phyloP scores from a whole-genome alignment of 352 stramenopile genomes.

The Globisporangium middletonii region DNA sequence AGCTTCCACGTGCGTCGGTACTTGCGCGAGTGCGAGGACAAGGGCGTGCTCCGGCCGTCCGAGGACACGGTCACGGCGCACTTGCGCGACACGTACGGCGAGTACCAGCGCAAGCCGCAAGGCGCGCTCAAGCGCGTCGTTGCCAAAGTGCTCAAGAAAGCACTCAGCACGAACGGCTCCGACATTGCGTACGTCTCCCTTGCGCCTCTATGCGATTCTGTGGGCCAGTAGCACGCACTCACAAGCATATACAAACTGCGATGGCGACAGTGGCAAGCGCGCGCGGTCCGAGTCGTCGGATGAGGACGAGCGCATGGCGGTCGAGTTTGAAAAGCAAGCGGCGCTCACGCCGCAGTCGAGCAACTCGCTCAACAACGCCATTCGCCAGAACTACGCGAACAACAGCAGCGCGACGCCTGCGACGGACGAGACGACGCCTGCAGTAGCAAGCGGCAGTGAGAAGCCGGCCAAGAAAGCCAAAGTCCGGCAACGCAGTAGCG shows the following conservation, averaged over 20 bases:
- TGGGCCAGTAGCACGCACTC: background rate
- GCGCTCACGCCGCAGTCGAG: slow-evolving; percentile 15
- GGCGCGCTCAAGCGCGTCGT: slow-evolving; percentile 59
- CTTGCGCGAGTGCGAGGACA: slow-evolving; percentile 75
- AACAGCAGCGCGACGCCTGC: slow-evolving; percentile 2
- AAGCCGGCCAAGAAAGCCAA: slow-evolving; percentile 70
- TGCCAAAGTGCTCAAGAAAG: slow-evolving; percentile 66
- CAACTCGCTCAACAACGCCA: slow-evolving; percentile 77
- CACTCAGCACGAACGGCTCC: slow-evolving; percentile 14
- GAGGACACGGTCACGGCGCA: slow-evolving; percentile 61
- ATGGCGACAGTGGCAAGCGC: slow-evolving; percentile 50
- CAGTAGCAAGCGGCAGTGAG: slow-evolving; percentile 13
- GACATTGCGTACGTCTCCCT: slow-evolving; percentile 11
- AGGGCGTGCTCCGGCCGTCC: slow-evolving; percentile 30
- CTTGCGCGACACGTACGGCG: slow-evolving; percentile 67
- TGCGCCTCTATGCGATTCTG: background rate
- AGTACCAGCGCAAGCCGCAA: slow-evolving; percentile 84
- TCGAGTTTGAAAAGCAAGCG: slow-evolving; percentile 38
- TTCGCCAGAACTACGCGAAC: slow-evolving; percentile 65
- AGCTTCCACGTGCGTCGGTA: slow-evolving; percentile 84
- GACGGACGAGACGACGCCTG: background rate
- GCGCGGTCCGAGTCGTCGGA: slow-evolving; percentile 48
- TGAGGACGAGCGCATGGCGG: slow-evolving; percentile 57
- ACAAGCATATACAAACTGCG: too few species aligned
- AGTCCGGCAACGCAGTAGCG: slow-evolving; percentile 27